A percentile compares a stretch with the other conserved stretches of the same genome.
Conservation (phyloP, 2,329 filamentous ascomycete genomes). For the Incumbomyces delicatus region DNA sequence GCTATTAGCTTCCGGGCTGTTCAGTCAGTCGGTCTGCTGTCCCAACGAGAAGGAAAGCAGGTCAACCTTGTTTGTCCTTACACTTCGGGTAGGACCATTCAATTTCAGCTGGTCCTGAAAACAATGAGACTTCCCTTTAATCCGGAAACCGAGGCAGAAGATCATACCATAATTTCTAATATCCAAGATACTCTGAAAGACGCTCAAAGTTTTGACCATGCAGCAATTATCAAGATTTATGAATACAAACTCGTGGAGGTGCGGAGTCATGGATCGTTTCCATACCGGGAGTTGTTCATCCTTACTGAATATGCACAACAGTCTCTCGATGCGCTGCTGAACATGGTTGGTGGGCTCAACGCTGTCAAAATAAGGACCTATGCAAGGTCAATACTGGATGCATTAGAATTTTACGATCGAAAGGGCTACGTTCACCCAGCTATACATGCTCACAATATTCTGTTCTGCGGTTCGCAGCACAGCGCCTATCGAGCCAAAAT, state of each 20-base stretch:
- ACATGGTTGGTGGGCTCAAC: conserved; percentile 64
- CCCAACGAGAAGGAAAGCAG: conserved; percentile 55
- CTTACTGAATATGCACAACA: conserved; percentile 70
- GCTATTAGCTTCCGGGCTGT: conserved; percentile 60
- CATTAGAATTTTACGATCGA: conserved; percentile 75
- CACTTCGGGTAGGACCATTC: conserved; percentile 44
- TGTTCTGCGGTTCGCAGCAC: conserved; percentile 60
- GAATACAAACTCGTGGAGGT: conserved; percentile 66
- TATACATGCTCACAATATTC: conserved; percentile 68
- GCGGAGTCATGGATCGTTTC: conserved; percentile 30
- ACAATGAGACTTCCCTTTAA: conserved; percentile 52
- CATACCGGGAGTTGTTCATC: conserved; percentile 62
- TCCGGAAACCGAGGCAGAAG: conserved; percentile 49
- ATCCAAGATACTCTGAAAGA: conserved; percentile 69
- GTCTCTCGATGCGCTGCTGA: conserved; percentile 70
- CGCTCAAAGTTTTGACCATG: conserved; percentile 64
- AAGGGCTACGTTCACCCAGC: conserved; percentile 75
- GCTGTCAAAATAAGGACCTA: conserved; percentile 71
- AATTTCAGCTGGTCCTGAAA: conserved; percentile 62
- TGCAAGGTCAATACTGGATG: conserved; percentile 87
- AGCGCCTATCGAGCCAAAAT: conserved; percentile 64
- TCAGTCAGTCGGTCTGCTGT: conserved; percentile 56
- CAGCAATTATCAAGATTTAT: conserved; percentile 67
- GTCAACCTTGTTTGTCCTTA: conserved; percentile 60
- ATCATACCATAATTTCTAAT: conserved; percentile 66